Base-by-base conservation (phyloP, 768 basidiomycete species). In the Pleurotus giganteus region DNA sequence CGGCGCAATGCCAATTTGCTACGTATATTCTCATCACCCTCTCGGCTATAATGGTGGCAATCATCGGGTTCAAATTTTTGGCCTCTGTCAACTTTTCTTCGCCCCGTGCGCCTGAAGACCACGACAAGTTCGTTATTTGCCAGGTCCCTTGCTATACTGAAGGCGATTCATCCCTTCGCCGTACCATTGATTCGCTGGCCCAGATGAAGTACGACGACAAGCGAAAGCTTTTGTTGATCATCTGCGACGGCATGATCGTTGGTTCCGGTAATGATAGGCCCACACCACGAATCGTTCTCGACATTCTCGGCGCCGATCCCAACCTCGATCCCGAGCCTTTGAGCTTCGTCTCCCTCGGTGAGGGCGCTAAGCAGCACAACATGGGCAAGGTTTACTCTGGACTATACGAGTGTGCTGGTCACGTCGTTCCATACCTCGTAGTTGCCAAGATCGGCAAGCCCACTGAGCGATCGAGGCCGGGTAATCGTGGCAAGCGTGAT, bases 91-190 rank as follows among this genome's bases (percentile, higher is more conserved):
- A 91, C 70, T 92, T 97, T 66, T 82, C 84, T 44, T 73, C 86
- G 2, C 69, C 83, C 15, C 84, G 92, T 54, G 89, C 90, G 4
- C 94, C 94, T 0, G 94, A 96, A 71, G 90, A 94, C 62, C 93
- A 94, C 66, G 94, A 97, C 76, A 96, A 97, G 72, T 96, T 97
- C 61, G 89, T 97, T 59, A 92, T 96, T 62, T 98, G 95, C 67
- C 96, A 98, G 65, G 94, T 98, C 0, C 96, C 96, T 26, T 98
- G 96, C 81, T 98, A 98, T 68, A 98, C 96, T 2, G 96, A 98
- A 78, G 96, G 94, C 59, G 89, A 94, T 58, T 67, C 75, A 12
- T 97, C 93, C 4, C 76, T 98, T 47, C 81, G 89, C 46, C 78
- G 77, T 61, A 97, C 94, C 2, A 96, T 99, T 65, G 94, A 98